Evolutionary conservation across 495 filamentous ascomycete species (phyloP), one percentile per base, ranked within the genome.

Genomic region (Tuber calosporum): DNA sequence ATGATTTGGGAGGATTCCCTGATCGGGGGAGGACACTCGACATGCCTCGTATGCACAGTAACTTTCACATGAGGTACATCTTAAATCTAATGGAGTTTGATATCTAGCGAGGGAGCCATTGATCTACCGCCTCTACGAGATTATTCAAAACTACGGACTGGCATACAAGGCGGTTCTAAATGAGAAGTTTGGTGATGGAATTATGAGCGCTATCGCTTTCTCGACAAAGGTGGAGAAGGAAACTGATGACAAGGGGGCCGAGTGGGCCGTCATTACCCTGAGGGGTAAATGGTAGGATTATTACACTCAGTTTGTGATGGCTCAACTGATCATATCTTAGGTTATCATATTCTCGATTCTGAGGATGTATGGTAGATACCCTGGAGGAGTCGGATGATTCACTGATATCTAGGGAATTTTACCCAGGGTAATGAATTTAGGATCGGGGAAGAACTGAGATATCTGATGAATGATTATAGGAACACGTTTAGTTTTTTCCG

Each of bases 121-220:
- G 75, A 94, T 99, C 81, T 99, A 99, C 82, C 86, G 95, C 0
- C 82, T 99, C 72, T 99, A 92, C 83, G 95, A 99, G 86, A 92
- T 98, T 82, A 91, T 99, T 80, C 94, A 97, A 87, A 99, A 96
- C 82, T 99, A 98, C 81, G 95, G 95, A 8, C 95, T 96, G 83
- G 92, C 95, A 36, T 97, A 95, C 83, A 98, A 98, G 87, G 94
- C 93, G 9, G 86, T 99, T 13, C 82, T 99, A 82, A 99, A 99
- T 81, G 95, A 99, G 88, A 99, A 97, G 85, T 97, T 99, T 84
- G 95, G 95, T 0, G 95, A 99, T 83, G 95, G 95, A 0, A 99
- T 99, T 80, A 97, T 99, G 95, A 96, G 93, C 81, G 95, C 94
- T 0, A 97, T 99, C 82, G 88, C 90, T 9, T 99, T 99, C 81